Percentiles rank a stretch among this genome's conserved stretches.
Conservation (phyloP, 2,329 filamentous ascomycete species). For the Calonectria henricotiae region DNA sequence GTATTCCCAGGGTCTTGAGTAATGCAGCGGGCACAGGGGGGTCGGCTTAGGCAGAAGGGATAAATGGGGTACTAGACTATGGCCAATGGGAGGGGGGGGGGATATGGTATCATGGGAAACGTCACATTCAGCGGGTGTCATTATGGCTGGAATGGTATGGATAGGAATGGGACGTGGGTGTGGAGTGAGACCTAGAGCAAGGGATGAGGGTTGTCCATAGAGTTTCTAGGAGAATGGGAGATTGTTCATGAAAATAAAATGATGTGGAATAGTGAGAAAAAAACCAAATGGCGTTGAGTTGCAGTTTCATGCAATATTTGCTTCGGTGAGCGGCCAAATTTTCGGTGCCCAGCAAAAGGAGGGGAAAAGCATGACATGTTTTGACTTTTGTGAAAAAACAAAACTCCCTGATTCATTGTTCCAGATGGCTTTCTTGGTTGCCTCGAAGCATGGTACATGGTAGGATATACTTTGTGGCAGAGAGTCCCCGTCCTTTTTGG, state of each 20-base stretch:
- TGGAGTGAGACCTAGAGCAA: constrained; percentile 20
- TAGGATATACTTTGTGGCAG: constrained; percentile 2
- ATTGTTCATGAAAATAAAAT: constrained; percentile 31
- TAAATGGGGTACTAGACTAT: constrained; percentile 31
- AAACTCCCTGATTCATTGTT: neutral
- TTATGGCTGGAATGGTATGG: constrained; percentile 29
- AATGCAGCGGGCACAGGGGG: constrained; percentile 29
- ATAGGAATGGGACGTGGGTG: constrained; percentile 3
- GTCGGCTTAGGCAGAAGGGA: neutral
- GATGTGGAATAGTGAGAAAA: neutral
- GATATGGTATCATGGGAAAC: constrained; percentile 28
- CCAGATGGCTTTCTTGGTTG: neutral
- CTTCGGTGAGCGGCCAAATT: neutral
- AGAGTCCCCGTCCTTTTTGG: neutral
- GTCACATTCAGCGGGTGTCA: constrained; percentile 33
- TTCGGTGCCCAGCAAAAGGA: neutral
- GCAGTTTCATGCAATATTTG: neutral
- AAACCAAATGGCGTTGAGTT: neutral
- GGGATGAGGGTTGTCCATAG: constrained; percentile 31
- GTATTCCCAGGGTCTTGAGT: constrained; percentile 30
- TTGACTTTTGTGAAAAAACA: neutral
- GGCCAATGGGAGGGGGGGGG: constrained; percentile 23
- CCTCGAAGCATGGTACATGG: neutral
- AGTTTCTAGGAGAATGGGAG: constrained; percentile 27
- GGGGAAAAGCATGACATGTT: neutral